Percentiles rank a stretch among this genome's conserved stretches.
Conservation (phyloP, 2,329 filamentous ascomycete genomes). For the Aurifilum marmelostoma region DNA sequence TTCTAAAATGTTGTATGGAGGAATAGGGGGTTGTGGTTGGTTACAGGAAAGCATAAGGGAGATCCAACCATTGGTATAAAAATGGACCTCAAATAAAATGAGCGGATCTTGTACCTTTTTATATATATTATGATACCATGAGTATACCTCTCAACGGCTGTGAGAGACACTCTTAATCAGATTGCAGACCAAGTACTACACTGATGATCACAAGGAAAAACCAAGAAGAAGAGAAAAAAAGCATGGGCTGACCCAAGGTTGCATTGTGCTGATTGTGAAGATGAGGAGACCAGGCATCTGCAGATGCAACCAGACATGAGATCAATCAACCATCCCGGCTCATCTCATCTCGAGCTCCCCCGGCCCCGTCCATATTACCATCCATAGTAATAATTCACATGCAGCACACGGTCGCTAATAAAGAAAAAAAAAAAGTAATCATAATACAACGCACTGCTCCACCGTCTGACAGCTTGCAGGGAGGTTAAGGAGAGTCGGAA, state of each 20-base stretch:
- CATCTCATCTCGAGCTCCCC: conserved; percentile 7
- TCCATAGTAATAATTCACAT: conserved; percentile 23
- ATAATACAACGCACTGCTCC: not conserved
- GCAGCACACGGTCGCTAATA: conserved; percentile 20
- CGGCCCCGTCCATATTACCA: conserved; percentile 13
- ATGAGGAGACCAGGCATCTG: not conserved
- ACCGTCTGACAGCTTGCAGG: not conserved
- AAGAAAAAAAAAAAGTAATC: no score
- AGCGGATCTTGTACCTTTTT: not conserved
- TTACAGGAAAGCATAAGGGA: not conserved
- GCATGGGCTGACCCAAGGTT: not conserved
- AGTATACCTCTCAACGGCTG: no score
- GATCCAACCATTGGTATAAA: not conserved
- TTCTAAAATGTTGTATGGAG: not conserved
- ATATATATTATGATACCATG: not conserved
- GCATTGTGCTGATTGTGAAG: not conserved
- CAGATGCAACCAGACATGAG: not conserved
- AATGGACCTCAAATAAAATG: not conserved
- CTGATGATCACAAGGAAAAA: no score
- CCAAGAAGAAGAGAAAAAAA: not conserved
- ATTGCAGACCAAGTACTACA: not conserved
- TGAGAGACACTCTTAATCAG: not conserved
- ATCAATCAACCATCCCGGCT: not conserved
- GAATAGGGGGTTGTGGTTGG: not conserved
- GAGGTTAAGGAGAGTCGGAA: not conserved